Conservation (phyloP, 306 rosid genomes). For the Trifolium pratense region DNA sequence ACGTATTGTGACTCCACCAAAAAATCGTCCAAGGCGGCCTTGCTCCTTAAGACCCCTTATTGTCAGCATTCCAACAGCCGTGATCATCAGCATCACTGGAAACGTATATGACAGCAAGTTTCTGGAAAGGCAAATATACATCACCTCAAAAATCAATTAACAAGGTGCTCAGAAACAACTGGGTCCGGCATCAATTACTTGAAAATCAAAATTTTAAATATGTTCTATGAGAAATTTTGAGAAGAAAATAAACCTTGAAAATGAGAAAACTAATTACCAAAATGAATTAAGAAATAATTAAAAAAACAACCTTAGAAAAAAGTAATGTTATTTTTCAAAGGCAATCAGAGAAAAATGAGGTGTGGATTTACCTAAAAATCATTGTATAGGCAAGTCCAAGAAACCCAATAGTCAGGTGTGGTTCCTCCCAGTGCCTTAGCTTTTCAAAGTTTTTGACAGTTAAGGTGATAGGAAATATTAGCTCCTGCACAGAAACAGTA, state of each 20-base stretch:
- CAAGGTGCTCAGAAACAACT: conserved; percentile 21
- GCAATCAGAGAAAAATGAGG: conserved; percentile 4
- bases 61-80: conserved; percentile 81
- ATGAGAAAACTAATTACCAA: background rate
- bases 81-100: conserved; percentile 66
- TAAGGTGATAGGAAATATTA: conserved; percentile 68
- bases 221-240: conserved; percentile 4
- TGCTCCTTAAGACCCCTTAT: conserved; percentile 89
- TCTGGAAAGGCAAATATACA: conserved; percentile 56
- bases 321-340: too few relatives aligned
- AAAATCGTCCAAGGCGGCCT: conserved; percentile 95
- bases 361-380: conserved; percentile 72
- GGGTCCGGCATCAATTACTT: conserved; percentile 15
- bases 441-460: conserved; percentile 63
- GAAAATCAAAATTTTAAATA: background rate
- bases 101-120: conserved; percentile 78
- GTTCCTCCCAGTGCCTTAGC: conserved; percentile 93
- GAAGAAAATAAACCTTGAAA: background rate
- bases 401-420: conserved; percentile 78
- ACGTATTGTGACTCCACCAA: conserved; percentile 74
- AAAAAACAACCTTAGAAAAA: background rate
- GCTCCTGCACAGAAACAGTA: conserved; percentile 70
- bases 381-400: conserved; percentile 67
- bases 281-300: background rate
- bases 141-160: conserved; percentile 37